Conservation (phyloP, 2,329 filamentous ascomycete species). For the Raffaelea deltoideospora region DNA sequence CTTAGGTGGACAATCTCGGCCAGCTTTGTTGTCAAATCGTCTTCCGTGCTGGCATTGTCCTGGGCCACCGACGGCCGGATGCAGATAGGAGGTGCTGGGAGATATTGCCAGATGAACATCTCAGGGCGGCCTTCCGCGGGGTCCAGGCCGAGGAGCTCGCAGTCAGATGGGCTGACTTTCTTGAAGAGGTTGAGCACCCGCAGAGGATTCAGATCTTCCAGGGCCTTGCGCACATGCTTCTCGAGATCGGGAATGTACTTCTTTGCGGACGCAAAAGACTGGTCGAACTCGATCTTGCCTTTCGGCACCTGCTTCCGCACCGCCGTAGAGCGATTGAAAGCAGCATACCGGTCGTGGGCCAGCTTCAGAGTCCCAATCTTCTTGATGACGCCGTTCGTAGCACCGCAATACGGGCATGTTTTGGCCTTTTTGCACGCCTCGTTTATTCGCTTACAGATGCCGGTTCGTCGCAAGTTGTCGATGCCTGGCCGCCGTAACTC, state of each 20-base stretch:
- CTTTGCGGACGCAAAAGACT: slow-evolving; percentile 68
- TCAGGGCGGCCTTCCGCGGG: slow-evolving; percentile 78
- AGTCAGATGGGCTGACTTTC: slow-evolving; percentile 69
- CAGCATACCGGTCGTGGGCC: slow-evolving; percentile 79
- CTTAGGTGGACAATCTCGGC: slow-evolving; percentile 92
- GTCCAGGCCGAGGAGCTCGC: slow-evolving; percentile 80
- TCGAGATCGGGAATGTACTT: slow-evolving; percentile 70
- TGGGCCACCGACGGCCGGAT: slow-evolving; percentile 90
- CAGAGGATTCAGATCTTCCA: slow-evolving; percentile 86
- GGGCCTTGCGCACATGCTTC: slow-evolving; percentile 79
- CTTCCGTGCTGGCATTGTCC: slow-evolving; percentile 85
- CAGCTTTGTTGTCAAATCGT: slow-evolving; percentile 93
- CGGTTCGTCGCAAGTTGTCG: slow-evolving; percentile 73
- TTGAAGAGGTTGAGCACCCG: slow-evolving; percentile 84
- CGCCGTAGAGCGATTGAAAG: slow-evolving; percentile 78
- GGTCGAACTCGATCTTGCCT: slow-evolving; percentile 73
- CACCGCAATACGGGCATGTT: slow-evolving; percentile 63
- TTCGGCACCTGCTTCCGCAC: slow-evolving; percentile 69
- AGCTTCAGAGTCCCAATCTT: slow-evolving; percentile 90
- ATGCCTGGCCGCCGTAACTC: slow-evolving; percentile 67
- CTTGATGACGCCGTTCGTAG: slow-evolving; percentile 79
- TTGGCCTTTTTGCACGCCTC: slow-evolving; percentile 81
- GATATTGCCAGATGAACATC: slow-evolving; percentile 94
- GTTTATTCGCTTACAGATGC: slow-evolving; percentile 76
- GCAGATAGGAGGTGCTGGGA: slow-evolving; percentile 85